Conservation (phyloP, 2,329 filamentous ascomycete genomes). For the Aspergillus bombycis region DNA sequence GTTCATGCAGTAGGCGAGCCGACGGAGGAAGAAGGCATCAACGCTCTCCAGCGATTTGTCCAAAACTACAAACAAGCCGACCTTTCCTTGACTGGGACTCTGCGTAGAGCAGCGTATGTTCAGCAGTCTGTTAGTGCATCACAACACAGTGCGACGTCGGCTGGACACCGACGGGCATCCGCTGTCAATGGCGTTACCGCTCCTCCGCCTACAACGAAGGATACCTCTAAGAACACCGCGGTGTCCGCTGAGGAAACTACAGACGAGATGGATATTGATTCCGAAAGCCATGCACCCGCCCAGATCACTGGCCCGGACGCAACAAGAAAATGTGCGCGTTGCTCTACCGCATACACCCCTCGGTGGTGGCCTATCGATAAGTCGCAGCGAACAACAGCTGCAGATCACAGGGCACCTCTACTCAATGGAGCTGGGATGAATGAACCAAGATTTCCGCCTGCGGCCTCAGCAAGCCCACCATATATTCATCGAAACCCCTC, state of each 20-base stretch:
- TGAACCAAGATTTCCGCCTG: slow-evolving; percentile 19
- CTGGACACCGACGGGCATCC: slow-evolving; percentile 59
- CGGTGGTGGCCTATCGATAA: slow-evolving; percentile 65
- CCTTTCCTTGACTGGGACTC: slow-evolving; percentile 83
- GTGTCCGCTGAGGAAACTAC: slow-evolving; percentile 25
- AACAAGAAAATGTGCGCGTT: slow-evolving; percentile 43
- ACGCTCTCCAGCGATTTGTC: slow-evolving; percentile 82
- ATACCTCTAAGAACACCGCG: slow-evolving; percentile 25
- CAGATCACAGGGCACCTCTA: slow-evolving; percentile 50
- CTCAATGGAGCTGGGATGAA: slow-evolving; percentile 36
- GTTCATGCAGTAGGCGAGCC: slow-evolving; percentile 79
- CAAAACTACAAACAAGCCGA: slow-evolving; percentile 95
- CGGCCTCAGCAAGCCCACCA: slow-evolving; percentile 26
- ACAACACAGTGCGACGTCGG: slow-evolving; percentile 29
- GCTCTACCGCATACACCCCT: slow-evolving; percentile 45
- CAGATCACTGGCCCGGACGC: slow-evolving; percentile 22
- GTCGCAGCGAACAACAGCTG: slow-evolving; percentile 54
- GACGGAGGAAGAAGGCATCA: slow-evolving; percentile 71
- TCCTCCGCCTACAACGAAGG: slow-evolving; percentile 24
- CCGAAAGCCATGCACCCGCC: slow-evolving; percentile 26
- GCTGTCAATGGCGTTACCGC: slow-evolving; percentile 48
- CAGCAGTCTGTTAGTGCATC: slow-evolving; percentile 43
- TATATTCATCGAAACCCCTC: slow-evolving; percentile 32
- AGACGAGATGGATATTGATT: slow-evolving; percentile 38
- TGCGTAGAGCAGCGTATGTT: slow-evolving; percentile 81